Base-by-base conservation (phyloP, 1,284 basidiomycete species). In the Rhodotorula mucilaginosa region DNA sequence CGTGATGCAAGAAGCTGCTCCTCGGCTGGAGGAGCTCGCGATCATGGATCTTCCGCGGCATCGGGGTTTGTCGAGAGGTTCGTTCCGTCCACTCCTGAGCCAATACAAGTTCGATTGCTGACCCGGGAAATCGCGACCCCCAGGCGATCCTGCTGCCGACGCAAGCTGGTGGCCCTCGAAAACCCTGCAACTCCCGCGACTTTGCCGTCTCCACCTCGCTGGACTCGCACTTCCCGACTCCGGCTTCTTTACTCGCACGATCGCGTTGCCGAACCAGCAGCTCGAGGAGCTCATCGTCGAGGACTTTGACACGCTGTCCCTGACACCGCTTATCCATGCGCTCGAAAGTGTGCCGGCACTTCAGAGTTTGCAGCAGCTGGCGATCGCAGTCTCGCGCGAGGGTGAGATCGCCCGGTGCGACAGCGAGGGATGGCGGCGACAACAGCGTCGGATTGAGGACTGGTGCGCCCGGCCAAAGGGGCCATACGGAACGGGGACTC, bases 41-140 rank as follows among this genome's bases (percentile, higher is more conserved):
- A n/a, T 74, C 62, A 66, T 65, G 56, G 72, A 74, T 34, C 47
- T 74, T 3, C 72, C 72, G 23, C 57, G 69, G 12, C 47, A 21
- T 2, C 69, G 67, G 0, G 26, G 19, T 12, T 47, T 67, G 4
- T 8, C 13, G 1, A 31, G n/a, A 0, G 56, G 71, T 65, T 23
- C 19, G 71, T 59, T 46, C 19, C 34, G 31, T 23, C 2, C 18
- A 23, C 54, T n/a, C 34, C 7, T 44, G 39, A 44, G 7, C 39
- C 10, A 10, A 44, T 13, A 13, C 10, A 10, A 44, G 39, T 44
- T 2, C 39, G 39, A 44, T 44, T 44, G 8, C 39, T 44, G 12
- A 44, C 39, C 39, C 39, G 12, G 39, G 39, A 44, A 44, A 44
- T 13, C 39, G 39, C 39, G 39, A 44, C 39, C 12, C 10, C 2